These are phyloP conservation scores for Euphorbia neoarborescens DNA, from an alignment of 441 rosid species.

Conservation along the genomic window DNA sequence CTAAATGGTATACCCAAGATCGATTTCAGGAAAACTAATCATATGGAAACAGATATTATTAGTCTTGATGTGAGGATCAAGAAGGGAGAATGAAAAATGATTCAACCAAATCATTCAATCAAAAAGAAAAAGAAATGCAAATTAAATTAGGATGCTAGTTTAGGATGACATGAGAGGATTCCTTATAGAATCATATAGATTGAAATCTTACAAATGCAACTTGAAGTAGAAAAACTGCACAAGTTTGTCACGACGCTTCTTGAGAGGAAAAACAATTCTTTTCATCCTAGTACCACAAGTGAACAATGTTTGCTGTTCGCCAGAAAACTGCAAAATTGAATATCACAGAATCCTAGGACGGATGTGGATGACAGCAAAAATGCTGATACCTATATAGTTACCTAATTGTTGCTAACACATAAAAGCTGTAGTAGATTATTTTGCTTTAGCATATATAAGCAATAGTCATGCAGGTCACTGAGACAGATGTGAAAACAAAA, in stretches of 20 bases:
- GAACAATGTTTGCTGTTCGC: neutral
- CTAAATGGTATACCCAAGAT: neutral
- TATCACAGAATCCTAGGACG: neutral
- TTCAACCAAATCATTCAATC: neutral
- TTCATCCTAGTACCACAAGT: neutral
- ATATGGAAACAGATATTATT: neutral
- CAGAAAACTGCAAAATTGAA: neutral
- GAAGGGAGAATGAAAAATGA: neutral
- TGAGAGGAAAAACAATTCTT: neutral
- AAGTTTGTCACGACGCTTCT: neutral
- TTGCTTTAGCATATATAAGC: neutral
- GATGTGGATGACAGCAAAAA: neutral
- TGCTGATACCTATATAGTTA: too few relatives aligned
- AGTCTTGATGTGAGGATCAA: neutral
- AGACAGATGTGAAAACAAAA: neutral
- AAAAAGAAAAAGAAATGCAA: constrained; percentile 1
- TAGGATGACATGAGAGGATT: neutral
- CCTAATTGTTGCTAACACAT: neutral
- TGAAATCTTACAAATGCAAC: neutral
- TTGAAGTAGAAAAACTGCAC: neutral
- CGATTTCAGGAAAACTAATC: neutral
- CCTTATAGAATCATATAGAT: neutral
- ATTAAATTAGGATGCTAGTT: neutral
- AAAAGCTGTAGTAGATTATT: neutral
- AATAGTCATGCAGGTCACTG: neutral